Conservation (phyloP, 2,329 filamentous ascomycete genomes). For the Talaromyces rugulosus region DNA sequence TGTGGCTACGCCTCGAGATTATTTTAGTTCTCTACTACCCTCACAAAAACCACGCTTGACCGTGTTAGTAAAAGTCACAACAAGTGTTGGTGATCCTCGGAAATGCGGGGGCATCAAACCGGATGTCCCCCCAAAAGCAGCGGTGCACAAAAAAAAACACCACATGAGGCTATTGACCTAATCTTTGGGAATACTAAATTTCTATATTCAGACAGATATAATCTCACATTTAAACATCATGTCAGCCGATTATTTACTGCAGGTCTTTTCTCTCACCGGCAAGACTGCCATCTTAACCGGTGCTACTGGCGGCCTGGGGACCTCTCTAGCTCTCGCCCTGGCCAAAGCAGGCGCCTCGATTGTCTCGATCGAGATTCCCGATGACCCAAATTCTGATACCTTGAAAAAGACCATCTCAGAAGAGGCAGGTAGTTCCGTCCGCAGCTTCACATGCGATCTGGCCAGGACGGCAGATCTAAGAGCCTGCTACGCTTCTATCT, state of each 20-base stretch:
- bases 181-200: neutral
- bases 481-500: neutral
- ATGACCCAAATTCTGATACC: neutral
- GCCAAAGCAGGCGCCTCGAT: neutral
- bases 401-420: neutral
- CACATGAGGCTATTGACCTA: neutral
- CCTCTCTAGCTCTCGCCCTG: neutral
- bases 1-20: neutral
- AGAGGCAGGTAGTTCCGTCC: neutral
- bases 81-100: neutral
- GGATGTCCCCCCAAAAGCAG: neutral
- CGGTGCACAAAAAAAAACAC: neutral
- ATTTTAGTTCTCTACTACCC: neutral
- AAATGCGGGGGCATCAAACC: neutral
- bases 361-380: neutral
- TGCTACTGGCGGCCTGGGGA: neutral
- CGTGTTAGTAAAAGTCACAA: neutral
- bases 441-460: neutral
- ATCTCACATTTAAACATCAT: neutral
- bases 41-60: neutral
- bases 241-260: neutral
- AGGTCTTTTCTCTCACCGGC: neutral
- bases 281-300: slow-evolving; percentile 2
- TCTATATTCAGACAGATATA: neutral
- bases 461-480: neutral